Evolutionary conservation across 805 yeast species (phyloP).

Genomic region (Candida ascalaphidarum): DNA sequence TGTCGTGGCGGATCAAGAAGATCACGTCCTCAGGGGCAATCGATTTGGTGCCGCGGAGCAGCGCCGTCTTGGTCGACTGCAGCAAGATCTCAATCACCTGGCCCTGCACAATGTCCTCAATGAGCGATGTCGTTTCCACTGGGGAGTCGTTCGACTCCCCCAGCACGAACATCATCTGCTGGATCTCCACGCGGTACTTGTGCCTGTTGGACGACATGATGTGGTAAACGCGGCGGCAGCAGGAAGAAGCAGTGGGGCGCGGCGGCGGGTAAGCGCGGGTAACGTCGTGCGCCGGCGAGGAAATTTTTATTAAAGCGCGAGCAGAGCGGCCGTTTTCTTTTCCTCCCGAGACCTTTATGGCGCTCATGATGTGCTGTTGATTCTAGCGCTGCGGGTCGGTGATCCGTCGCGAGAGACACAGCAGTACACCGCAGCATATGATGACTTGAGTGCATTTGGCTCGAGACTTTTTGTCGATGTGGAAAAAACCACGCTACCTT

Average conservation of each 20-base stretch:
- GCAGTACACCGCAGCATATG: too few species aligned
- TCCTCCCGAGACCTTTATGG: too few species aligned
- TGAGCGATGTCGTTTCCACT: conserved; percentile 79
- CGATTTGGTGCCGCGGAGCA: conserved; percentile 70
- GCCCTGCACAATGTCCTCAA: conserved; percentile 90
- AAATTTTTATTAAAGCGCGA: too few species aligned
- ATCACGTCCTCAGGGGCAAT: conserved; percentile 91
- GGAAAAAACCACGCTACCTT: conserved; percentile 99
- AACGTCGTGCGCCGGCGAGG: too few species aligned
- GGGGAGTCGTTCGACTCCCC: conserved; percentile 97
- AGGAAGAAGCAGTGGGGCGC: too few species aligned
- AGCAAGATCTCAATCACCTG: conserved; percentile 83
- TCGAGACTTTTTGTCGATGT: conserved; percentile 95
- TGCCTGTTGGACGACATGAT: conserved; percentile 36
- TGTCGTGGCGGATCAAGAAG: conserved; percentile 84
- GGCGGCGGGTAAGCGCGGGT: too few species aligned
- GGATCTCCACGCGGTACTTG: conserved; percentile 86
- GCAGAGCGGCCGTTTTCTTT: too few species aligned
- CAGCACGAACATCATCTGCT: conserved; percentile 96
- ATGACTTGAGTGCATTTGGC: conserved; percentile 99
- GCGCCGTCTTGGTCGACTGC: conserved; percentile 74
- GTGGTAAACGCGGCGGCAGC: too few species aligned
- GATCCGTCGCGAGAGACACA: too few species aligned
- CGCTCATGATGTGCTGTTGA: too few species aligned
- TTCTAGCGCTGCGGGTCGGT: too few species aligned